Evolutionary conservation across 176 grass and related monocot species (phyloP).

Genomic region (Paspalum notatum): DNA sequence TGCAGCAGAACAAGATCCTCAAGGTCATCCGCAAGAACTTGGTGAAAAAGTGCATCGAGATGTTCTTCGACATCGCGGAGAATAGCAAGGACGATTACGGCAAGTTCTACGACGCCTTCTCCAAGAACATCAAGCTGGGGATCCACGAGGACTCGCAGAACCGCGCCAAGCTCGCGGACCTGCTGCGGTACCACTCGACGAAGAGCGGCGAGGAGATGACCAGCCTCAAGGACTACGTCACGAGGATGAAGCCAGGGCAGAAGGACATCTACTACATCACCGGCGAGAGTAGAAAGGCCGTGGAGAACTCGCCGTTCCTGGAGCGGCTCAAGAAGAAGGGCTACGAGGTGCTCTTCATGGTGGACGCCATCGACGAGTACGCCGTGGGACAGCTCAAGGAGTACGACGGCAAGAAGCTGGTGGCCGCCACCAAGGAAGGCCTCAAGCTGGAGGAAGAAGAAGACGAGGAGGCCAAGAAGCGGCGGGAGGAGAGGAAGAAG

Average conservation of each 20-base stretch:
- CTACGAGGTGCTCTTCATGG: constrained; percentile 80
- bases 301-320: constrained; percentile 70
- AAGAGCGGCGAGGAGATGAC: constrained; percentile 63
- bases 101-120: constrained; percentile 72
- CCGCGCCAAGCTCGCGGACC: constrained; percentile 59
- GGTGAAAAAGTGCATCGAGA: constrained; percentile 60
- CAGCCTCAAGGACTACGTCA: constrained; percentile 71
- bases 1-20: constrained; percentile 78
- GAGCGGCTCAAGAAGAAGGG: constrained; percentile 65
- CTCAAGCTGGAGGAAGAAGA: constrained; percentile 54
- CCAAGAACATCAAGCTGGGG: constrained; percentile 64
- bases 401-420: constrained; percentile 74
- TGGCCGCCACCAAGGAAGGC: constrained; percentile 55
- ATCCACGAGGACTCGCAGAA: constrained; percentile 66
- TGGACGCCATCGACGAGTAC: constrained; percentile 75
- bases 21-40: constrained; percentile 62
- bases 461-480: constrained; percentile 49
- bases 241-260: constrained; percentile 56
- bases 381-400: constrained; percentile 66
- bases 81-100: constrained; percentile 57
- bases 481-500: constrained; percentile 36
- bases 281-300: constrained; percentile 61
- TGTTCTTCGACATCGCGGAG: constrained; percentile 68
- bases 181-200: constrained; percentile 54
- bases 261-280: constrained; percentile 76